These are phyloP conservation scores for Clavariopsis aquatica DNA, from an alignment of 495 filamentous ascomycete species.

Conservation along the genomic window DNA sequence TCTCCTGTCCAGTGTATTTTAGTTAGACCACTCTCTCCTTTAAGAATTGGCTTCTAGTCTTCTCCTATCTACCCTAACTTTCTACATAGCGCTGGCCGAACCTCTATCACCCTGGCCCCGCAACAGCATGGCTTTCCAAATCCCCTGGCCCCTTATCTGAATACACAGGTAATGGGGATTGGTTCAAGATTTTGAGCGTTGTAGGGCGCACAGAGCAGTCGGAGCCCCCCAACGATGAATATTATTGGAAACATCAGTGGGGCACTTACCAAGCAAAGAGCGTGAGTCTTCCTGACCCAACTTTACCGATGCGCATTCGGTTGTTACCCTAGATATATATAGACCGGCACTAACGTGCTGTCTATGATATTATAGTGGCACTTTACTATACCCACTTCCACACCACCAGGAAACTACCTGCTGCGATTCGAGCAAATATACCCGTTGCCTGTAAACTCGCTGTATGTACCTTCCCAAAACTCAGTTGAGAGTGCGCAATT, in stretches of 20 bases:
- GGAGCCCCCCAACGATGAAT: constrained; percentile 19
- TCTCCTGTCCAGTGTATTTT: neutral
- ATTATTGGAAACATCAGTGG: constrained; percentile 25
- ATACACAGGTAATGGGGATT: constrained; percentile 24
- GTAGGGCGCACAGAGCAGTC: constrained; percentile 9
- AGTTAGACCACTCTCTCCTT: neutral
- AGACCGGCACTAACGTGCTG: neutral
- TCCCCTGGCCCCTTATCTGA: constrained; percentile 7
- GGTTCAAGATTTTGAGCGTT: constrained; percentile 27
- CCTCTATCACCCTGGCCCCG: constrained; percentile 15
- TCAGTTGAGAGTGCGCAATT: neutral
- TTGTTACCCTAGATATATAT: neutral
- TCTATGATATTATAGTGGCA: constrained; percentile 15
- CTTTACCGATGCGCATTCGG: neutral
- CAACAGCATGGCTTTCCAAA: constrained; percentile 22
- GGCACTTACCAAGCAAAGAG: constrained; percentile 23
- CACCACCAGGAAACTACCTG: constrained; percentile 28
- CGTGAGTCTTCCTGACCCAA: constrained; percentile 1
- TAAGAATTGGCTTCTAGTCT: neutral
- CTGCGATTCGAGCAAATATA: constrained; percentile 29
- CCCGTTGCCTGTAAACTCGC: constrained; percentile 19
- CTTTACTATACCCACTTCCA: constrained; percentile 21
- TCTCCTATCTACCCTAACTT: neutral
- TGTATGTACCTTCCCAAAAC: constrained; percentile 9
- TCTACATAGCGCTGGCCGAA: constrained; percentile 12